Evolutionary conservation across 1,284 basidiomycete species (phyloP), one percentile per base, ranked within the genome.

Genomic region (Blastosporella zonata): DNA sequence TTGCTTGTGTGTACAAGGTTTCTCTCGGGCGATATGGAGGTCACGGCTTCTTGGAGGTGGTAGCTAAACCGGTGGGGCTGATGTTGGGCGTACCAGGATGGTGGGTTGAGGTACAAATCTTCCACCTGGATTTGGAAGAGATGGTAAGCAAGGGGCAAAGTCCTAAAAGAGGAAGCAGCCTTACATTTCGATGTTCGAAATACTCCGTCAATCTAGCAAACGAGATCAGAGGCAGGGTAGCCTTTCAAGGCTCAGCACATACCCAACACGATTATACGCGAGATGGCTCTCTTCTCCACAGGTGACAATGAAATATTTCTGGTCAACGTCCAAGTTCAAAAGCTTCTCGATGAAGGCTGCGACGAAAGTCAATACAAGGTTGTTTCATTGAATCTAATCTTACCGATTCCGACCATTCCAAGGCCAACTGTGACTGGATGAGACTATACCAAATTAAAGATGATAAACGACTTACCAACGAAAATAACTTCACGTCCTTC

Each of bases 261-360:
- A 57, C 58, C 42, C 65, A 17, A 69, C 67, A 40, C 67, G 66
- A 54, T 69, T 69, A 48, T 69, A 69, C 3, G 67, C 66, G 47
- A 67, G 54, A 42, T 62, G 55, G 7, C 43, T 37, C 46, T 68
- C 82, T 63, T 86, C 82, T 17, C 82, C 81, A 47, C 78, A 81
- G 2, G 83, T 86, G 10, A 84, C 70, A 45, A 84, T 67, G 40
- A 73, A 71, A 62, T 82, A 84, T 13, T 69, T 66, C 8, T 67
- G 67, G 2, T 57, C 59, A 17, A 70, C 69, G 59, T 84, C 81
- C 13, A 82, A 68, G 47, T 74, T 75, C 44, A 81, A 71, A 53
- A 84, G 69, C 63, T 83, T 88, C 65, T 81, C 84, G 55, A 84
- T 83, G 66, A 84, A 84, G 0, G 81, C 84, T 31, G 12, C 12